Percentiles rank a stretch among this genome's conserved stretches.
Evolutionary conservation across 805 yeast genomes (phyloP).

Genomic region (Metschnikowia orientalis): DNA sequence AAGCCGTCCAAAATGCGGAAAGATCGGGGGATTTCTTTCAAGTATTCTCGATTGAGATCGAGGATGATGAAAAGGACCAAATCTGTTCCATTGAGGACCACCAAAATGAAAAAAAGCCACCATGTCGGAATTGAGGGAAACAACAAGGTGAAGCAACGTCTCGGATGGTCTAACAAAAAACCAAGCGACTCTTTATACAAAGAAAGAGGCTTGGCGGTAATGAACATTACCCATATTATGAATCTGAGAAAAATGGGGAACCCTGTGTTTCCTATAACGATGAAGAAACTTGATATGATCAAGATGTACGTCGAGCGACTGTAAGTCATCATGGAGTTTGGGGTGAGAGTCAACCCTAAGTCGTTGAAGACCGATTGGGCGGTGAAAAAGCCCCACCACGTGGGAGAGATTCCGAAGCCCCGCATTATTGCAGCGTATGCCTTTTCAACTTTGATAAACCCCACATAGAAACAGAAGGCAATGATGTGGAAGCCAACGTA

Average conservation of each 20-base stretch:
- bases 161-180: conserved; percentile 88
- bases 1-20: conserved; percentile 75
- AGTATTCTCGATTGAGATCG: conserved; percentile 51
- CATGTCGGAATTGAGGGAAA: conserved; percentile 93
- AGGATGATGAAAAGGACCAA: conserved; percentile 73
- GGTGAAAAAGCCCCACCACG: conserved; percentile 94
- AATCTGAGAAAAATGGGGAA: conserved; percentile 82
- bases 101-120: conserved; percentile 81
- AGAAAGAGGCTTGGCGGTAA: conserved; percentile 61
- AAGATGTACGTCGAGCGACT: conserved; percentile 60
- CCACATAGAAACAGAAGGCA: conserved; percentile 49
- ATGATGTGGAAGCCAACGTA: conserved; percentile 73
- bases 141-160: conserved; percentile 90
- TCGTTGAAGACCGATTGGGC: conserved; percentile 79
- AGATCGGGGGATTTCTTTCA: conserved; percentile 58
- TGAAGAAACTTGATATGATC: conserved; percentile 60
- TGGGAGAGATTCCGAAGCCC: conserved; percentile 59
- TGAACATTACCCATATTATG: conserved; percentile 75
- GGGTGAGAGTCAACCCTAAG: conserved; percentile 76
- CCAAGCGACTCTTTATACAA: conserved; percentile 70
- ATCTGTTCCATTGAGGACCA: conserved; percentile 71
- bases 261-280: conserved; percentile 92
- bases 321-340: conserved; percentile 74
- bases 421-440: conserved; percentile 43
- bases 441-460: conserved; percentile 46